Base-by-base conservation (phyloP, 768 basidiomycete species). In the Collybiopsis confluens region DNA sequence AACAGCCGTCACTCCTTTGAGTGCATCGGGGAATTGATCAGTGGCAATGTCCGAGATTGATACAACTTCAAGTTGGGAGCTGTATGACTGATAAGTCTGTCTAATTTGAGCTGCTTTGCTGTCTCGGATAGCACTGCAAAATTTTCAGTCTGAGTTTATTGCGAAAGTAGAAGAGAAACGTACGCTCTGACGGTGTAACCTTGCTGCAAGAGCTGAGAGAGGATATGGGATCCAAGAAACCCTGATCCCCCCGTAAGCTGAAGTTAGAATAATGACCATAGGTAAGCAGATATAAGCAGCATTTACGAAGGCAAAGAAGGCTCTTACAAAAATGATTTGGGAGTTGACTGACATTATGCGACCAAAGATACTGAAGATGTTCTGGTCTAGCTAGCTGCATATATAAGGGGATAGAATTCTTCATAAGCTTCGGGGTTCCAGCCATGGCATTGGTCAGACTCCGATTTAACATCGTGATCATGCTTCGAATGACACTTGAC, bases 1-100 rank as follows among this genome's bases (percentile, higher is more conserved):
- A 11, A 50, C 28, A 1, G 48, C 48, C 10, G 42, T 40, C 1
- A 56, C 49, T 10, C 48, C 47, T 33, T 23, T 41, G 20, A 76
- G 69, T 10, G 70, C 73, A 33, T 74, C 72, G 54, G 76, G 70
- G 56, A 76, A 76, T n/a, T 51, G 28, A 20, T 47, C 57, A 4
- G 13, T 24, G n/a, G 41, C 21, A 36, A 57, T 47, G 24, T 57
- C 56, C 15, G 21, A 16, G 11, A 57, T 44, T 9, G 13, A 15
- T 2, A 54, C 38, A 11, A 46, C 46, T 28, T 54, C 45, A 27
- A 57, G 43, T 10, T 36, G 56, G 24, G 54, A 53, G 4, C 20
- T 40, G 47, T 35, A 48, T 3, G 15, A n/a, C 21, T 30, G 45
- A 26, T 33, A 44, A 13, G 5, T n/a, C 2, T 33, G 13, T 42